A percentile compares a stretch with the other conserved stretches of the same genome.
Conservation (phyloP, 2,329 filamentous ascomycete species). For the Akanthomyces muscarius region DNA sequence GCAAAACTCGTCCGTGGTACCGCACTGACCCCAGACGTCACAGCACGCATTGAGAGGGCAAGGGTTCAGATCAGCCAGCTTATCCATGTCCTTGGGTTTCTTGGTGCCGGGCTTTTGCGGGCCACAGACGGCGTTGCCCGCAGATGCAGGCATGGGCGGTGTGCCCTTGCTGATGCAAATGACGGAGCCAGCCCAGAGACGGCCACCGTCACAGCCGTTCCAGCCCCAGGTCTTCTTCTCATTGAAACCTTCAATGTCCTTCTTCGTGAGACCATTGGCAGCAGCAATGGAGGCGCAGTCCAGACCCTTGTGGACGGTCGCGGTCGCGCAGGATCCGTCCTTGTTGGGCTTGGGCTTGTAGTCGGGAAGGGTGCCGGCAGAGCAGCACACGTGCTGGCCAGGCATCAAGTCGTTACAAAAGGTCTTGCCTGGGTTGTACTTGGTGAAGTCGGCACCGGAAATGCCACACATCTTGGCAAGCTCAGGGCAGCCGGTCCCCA, state of each 20-base stretch:
- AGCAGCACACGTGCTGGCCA: slow-evolving; percentile 36
- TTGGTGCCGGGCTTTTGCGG: slow-evolving; percentile 25
- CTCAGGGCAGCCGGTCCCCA: slow-evolving; percentile 25
- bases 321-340: slow-evolving; percentile 34
- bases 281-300: slow-evolving; percentile 30
- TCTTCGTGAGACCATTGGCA: slow-evolving; percentile 19
- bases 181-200: slow-evolving; percentile 16
- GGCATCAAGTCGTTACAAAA: slow-evolving; percentile 32
- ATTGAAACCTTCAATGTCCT: slow-evolving; percentile 26
- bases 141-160: slow-evolving; percentile 22
- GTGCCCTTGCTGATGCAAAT: slow-evolving; percentile 24
- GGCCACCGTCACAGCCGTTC: slow-evolving; percentile 21
- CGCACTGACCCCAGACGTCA: slow-evolving; percentile 39
- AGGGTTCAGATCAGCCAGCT: slow-evolving; percentile 25
- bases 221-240: slow-evolving; percentile 26
- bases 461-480: slow-evolving; percentile 27
- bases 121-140: slow-evolving; percentile 23
- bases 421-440: slow-evolving; percentile 24
- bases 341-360: slow-evolving; percentile 29
- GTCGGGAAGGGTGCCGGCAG: slow-evolving; percentile 32
- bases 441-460: slow-evolving; percentile 22
- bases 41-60: slow-evolving; percentile 30
- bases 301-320: slow-evolving; percentile 31
- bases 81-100: slow-evolving; percentile 14
- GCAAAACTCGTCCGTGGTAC: slow-evolving; percentile 38